These are phyloP conservation scores for Pseudocercospora fijiensis DNA, from an alignment of 2,329 filamentous ascomycete species.

Conservation along the genomic window DNA sequence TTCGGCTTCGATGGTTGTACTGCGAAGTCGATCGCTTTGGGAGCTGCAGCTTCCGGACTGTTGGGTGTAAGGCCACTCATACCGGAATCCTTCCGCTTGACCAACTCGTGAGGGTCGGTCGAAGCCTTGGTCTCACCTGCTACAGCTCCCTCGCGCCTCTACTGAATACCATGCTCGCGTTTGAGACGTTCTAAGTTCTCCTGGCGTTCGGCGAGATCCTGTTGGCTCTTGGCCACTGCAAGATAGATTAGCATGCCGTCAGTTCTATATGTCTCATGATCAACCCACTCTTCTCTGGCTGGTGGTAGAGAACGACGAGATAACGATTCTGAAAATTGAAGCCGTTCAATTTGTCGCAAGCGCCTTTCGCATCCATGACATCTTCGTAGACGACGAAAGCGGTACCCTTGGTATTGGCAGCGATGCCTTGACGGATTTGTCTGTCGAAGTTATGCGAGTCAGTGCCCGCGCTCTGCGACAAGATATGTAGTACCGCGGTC, in stretches of 20 bases:
- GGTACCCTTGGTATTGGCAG: slow-evolving; percentile 95
- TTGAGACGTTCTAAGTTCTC: slow-evolving; percentile 98
- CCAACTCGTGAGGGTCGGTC: slow-evolving; percentile 14
- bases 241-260: slow-evolving; percentile 13
- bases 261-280: neutral
- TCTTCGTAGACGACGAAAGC: slow-evolving; percentile 99
- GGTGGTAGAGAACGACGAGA: slow-evolving; percentile 82
- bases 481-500: slow-evolving; percentile 8
- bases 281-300: slow-evolving; percentile 20
- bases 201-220: slow-evolving; percentile 85
- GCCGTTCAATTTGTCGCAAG: slow-evolving; percentile 98
- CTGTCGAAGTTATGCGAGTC: slow-evolving; percentile 49
- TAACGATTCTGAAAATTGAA: slow-evolving; percentile 99
- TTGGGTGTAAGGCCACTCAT: slow-evolving; percentile 22
- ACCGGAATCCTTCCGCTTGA: slow-evolving; percentile 35
- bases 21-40: slow-evolving; percentile 32
- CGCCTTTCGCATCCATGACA: slow-evolving; percentile 97
- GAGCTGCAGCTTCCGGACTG: slow-evolving; percentile 27
- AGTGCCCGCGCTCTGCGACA: slow-evolving; percentile 12
- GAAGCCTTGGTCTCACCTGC: slow-evolving; percentile 31
- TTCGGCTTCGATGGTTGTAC: slow-evolving; percentile 7
- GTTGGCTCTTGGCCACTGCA: slow-evolving; percentile 62
- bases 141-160: slow-evolving; percentile 43
- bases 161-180: slow-evolving; percentile 97
- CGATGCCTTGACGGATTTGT: slow-evolving; percentile 97